Evolutionary conservation across 208 protist genomes (phyloP).

Genomic region (Leishmania arabica): DNA sequence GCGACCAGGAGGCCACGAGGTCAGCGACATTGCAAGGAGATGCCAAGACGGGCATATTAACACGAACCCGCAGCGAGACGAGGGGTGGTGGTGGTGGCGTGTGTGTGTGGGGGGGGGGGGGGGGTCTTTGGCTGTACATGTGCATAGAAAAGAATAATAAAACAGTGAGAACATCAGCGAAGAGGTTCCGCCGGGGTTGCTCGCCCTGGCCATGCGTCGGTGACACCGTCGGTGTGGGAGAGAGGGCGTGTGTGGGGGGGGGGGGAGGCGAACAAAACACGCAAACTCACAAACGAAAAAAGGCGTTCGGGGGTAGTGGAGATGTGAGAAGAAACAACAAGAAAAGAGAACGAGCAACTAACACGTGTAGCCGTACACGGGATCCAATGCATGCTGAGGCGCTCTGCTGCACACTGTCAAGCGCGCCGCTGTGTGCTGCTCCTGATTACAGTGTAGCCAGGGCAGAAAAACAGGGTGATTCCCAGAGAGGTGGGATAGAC

Average conservation of each 20-base stretch:
- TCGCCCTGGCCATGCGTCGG: no score
- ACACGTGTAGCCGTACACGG: background rate
- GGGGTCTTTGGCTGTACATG: background rate
- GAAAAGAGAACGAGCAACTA: slow-evolving; percentile 4
- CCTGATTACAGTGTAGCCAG: background rate
- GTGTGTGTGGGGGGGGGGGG: no score
- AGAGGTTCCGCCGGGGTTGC: no score
- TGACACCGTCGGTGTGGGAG: no score
- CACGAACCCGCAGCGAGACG: background rate
- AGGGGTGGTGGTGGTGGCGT: background rate
- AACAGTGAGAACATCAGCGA: background rate
- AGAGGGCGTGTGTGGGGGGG: no score
- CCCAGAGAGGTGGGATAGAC: background rate
- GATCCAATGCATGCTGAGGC: background rate
- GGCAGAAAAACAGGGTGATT: background rate
- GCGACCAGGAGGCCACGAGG: background rate
- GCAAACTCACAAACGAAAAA: background rate
- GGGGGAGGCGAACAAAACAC: background rate
- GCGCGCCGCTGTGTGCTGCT: background rate
- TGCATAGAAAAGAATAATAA: background rate
- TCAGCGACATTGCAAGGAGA: background rate
- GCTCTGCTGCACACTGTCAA: background rate
- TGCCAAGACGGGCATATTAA: background rate
- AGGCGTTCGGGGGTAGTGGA: background rate
- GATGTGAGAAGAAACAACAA: background rate